These are phyloP conservation scores for Xylaria longipes DNA, from an alignment of 495 filamentous ascomycete species.

Conservation along the genomic window DNA sequence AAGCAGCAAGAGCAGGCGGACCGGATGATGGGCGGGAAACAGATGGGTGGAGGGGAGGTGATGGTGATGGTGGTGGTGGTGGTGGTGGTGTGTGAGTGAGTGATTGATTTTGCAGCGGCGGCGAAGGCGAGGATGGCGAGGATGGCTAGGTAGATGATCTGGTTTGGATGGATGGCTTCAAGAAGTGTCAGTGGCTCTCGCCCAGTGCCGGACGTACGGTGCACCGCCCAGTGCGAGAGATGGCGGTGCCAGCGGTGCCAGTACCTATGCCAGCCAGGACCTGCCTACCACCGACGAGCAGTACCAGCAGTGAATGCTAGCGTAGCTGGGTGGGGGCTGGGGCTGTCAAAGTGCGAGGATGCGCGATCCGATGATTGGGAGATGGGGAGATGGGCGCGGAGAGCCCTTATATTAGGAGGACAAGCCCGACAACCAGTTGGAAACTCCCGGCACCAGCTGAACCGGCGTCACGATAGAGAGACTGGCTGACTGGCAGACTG, in stretches of 20 bases:
- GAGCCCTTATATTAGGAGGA: not conserved
- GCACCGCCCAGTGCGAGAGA: conserved; percentile 20
- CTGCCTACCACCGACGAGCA: not conserved
- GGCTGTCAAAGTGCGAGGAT: conserved; percentile 17
- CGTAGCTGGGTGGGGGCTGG: conserved; percentile 13
- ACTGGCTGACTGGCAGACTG: not conserved
- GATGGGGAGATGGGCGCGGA: not conserved
- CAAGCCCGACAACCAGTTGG: not conserved
- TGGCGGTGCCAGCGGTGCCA: conserved; percentile 16
- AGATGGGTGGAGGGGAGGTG: conserved; percentile 26
- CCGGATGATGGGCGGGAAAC: conserved; percentile 27
- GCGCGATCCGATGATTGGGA: conserved; percentile 12
- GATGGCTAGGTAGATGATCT: conserved; percentile 41
- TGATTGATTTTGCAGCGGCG: conserved; percentile 40
- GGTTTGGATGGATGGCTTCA: conserved; percentile 38
- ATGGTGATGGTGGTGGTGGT: conserved; percentile 17
- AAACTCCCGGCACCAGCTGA: conserved; percentile 20
- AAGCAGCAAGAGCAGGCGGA: conserved; percentile 20
- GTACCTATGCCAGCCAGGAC: not conserved
- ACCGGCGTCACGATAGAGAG: not conserved
- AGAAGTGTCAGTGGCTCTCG: conserved; percentile 12
- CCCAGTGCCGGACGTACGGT: conserved; percentile 21
- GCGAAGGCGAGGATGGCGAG: conserved; percentile 44
- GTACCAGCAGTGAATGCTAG: conserved; percentile 3
- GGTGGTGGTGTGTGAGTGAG: conserved; percentile 11